These are phyloP conservation scores for Pythium sukuiense DNA, from an alignment of 352 stramenopile species.

Conservation along the genomic window DNA sequence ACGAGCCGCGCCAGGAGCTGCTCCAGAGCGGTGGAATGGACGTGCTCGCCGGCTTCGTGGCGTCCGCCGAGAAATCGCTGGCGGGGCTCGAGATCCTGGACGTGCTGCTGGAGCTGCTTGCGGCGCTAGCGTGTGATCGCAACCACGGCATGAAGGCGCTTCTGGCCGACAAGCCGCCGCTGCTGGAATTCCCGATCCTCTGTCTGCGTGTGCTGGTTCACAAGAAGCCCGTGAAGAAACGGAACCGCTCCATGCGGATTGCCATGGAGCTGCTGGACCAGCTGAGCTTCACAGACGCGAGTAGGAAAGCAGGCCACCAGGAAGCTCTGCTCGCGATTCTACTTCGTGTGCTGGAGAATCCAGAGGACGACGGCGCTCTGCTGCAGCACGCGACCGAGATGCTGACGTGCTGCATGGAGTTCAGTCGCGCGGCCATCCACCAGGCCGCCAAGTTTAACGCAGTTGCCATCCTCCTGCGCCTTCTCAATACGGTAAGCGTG, in stretches of 20 bases:
- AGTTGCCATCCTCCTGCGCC: conserved; percentile 33
- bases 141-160: conserved; percentile 4
- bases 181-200: conserved; percentile 33
- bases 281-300: conserved; percentile 21
- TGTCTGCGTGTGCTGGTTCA: conserved; percentile 18
- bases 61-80: conserved; percentile 18
- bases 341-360: conserved; percentile 34
- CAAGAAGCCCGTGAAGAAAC: conserved; percentile 34
- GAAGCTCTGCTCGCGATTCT: conserved; percentile 21
- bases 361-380: conserved; percentile 35
- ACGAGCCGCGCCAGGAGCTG: conserved; percentile 37
- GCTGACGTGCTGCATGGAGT: conserved; percentile 39
- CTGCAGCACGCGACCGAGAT: conserved; percentile 42
- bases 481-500: conserved; percentile 33
- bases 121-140: conserved; percentile 35
- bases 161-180: conserved; percentile 10
- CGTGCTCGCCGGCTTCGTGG: conserved; percentile 29
- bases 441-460: conserved; percentile 33
- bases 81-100: conserved; percentile 25
- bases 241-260: conserved; percentile 39
- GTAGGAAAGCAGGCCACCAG: conserved; percentile 6
- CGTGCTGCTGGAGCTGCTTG: conserved; percentile 48
- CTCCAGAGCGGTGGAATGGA: conserved; percentile 29
- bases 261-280: conserved; percentile 47
- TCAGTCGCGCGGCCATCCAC: conserved; percentile 31